Evolutionary conservation across 768 basidiomycete genomes (phyloP).

Genomic region (Pleurotus sapidus): DNA sequence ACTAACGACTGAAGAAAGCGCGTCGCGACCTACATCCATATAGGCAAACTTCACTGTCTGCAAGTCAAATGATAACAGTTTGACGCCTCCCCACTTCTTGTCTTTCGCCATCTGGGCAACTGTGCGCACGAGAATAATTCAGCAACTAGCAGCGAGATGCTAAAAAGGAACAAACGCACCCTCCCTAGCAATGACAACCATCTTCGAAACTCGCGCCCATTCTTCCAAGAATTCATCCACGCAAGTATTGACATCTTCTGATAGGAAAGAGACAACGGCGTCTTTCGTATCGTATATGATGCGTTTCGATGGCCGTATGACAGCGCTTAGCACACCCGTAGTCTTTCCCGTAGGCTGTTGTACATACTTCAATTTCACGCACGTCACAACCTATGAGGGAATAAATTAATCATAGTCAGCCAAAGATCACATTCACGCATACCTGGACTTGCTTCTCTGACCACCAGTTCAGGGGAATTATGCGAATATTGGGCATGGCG

Average conservation of each 20-base stretch:
- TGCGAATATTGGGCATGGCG: conserved; percentile 88
- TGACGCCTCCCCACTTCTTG: conserved; percentile 70
- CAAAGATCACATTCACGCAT: conserved; percentile 9
- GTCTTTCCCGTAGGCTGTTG: conserved; percentile 77
- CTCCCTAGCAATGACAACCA: conserved; percentile 91
- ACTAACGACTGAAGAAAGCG: too few relatives aligned
- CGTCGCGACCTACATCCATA: conserved; percentile 45
- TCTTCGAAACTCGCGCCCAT: conserved; percentile 91
- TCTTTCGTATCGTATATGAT: conserved; percentile 89
- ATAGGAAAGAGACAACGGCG: conserved; percentile 86
- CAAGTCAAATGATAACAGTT: conserved; percentile 85
- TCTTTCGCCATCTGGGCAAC: conserved; percentile 83
- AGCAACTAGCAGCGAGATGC: background rate
- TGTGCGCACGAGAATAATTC: conserved; percentile 20
- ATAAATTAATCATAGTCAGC: background rate
- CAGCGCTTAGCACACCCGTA: conserved; percentile 51
- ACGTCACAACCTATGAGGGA: conserved; percentile 67
- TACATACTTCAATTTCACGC: conserved; percentile 87
- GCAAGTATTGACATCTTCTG: conserved; percentile 83
- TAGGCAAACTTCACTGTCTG: conserved; percentile 92
- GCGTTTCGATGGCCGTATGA: conserved; percentile 81
- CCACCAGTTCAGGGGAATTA: conserved; percentile 93
- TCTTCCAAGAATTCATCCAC: conserved; percentile 90
- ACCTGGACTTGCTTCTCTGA: conserved; percentile 69
- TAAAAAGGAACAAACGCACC: conserved; percentile 36